Evolutionary conservation across 441 rosid genomes (phyloP).

Genomic region (Dalechampia spathulata): DNA sequence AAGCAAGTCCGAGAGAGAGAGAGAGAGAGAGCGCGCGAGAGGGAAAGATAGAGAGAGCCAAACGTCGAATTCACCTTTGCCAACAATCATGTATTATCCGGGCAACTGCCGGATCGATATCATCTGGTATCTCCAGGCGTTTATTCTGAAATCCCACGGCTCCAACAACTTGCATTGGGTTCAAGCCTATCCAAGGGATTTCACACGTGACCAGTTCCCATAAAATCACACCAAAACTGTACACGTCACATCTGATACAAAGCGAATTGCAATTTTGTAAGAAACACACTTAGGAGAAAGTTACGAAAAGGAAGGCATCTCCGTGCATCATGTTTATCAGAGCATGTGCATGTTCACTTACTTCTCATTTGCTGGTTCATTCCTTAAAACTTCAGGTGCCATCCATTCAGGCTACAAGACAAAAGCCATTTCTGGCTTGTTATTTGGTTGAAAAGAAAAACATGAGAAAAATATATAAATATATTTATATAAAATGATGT

Average conservation of each 20-base stretch:
- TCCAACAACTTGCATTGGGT: conserved; percentile 99
- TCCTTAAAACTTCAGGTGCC: conserved; percentile 99
- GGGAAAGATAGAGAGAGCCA: too few species aligned
- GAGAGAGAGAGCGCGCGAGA: too few species aligned
- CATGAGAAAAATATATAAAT: background rate
- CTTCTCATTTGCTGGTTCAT: conserved; percentile 98
- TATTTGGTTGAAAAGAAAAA: conserved; percentile 10
- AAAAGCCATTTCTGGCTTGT: conserved; percentile 16
- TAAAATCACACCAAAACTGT: conserved; percentile 95
- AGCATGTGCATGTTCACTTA: conserved; percentile 31
- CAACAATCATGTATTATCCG: conserved; percentile 83
- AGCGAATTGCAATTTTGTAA: conserved; percentile 14
- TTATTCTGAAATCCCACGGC: conserved; percentile 97
- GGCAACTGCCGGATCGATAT: conserved; percentile 61
- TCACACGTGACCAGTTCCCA: conserved; percentile 83
- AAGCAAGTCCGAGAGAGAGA: too few species aligned
- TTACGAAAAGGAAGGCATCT: conserved; percentile 3
- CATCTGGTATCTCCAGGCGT: conserved; percentile 77
- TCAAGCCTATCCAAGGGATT: conserved; percentile 94
- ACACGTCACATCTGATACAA: conserved; percentile 84
- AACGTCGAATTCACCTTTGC: conserved; percentile 58
- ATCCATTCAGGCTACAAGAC: conserved; percentile 96
- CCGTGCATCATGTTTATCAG: background rate
- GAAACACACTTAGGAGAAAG: conserved; percentile 10
- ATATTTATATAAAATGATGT: background rate